A percentile compares a stretch with the other conserved stretches of the same genome.
phyloP scores from a whole-genome alignment of 371 early-diverging fungal species.

The Aphelidium insulamus region DNA sequence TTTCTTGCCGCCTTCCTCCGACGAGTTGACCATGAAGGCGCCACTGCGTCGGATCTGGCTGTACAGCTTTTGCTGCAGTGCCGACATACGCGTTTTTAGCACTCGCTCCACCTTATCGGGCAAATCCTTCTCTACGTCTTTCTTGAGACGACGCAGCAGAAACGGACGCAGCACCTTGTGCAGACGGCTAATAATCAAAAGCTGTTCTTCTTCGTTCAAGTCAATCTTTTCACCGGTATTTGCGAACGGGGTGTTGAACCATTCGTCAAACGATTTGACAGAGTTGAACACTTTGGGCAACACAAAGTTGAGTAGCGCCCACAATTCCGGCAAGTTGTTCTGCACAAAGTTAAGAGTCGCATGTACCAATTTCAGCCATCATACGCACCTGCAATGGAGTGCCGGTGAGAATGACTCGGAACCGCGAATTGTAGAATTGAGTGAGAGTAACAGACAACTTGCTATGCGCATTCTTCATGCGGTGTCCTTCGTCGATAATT shows the following conservation, averaged over 20 bases:
- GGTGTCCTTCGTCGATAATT: conserved; percentile 98
- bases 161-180: conserved; percentile 95
- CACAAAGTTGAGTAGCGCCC: conserved; percentile 96
- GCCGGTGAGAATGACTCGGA: conserved; percentile 93
- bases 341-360: conserved; percentile 5
- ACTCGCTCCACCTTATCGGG: conserved; percentile 97
- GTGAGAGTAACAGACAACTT: conserved; percentile 65
- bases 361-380: background rate
- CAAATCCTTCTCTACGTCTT: conserved; percentile 95
- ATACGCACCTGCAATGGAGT: conserved; percentile 79
- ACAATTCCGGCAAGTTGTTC: conserved; percentile 97
- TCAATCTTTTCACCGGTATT: conserved; percentile 61
- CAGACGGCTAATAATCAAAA: conserved; percentile 87
- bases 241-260: conserved; percentile 93
- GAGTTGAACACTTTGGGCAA: conserved; percentile 89
- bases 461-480: conserved; percentile 88
- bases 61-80: conserved; percentile 54
- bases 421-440: conserved; percentile 60
- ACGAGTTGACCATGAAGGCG: background rate
- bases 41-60: conserved; percentile 55
- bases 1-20: no score
- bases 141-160: conserved; percentile 91
- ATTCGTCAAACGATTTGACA: conserved; percentile 87
- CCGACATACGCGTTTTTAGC: conserved; percentile 75
- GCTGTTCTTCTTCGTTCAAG: conserved; percentile 90